Evolutionary conservation across 257 asterid genomes (phyloP).

Genomic region (Jasminum sambac): DNA sequence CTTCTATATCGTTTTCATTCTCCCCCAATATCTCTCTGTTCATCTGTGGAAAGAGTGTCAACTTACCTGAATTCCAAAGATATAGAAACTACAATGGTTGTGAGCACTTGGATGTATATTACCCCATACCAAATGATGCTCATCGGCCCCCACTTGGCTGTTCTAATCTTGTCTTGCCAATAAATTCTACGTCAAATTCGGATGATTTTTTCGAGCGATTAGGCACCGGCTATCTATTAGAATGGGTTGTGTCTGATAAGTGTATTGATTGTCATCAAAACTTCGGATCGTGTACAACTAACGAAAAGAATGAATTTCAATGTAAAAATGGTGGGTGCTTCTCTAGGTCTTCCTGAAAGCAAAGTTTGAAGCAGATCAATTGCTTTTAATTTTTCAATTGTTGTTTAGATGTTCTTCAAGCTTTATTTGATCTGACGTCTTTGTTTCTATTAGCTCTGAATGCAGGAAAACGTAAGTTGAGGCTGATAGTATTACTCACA

Average conservation of each 20-base stretch:
- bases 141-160: neutral
- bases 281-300: neutral
- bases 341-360: neutral
- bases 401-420: too few relatives aligned
- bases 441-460: neutral
- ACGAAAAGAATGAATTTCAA: neutral
- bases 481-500: neutral
- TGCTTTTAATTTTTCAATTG: neutral
- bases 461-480: neutral
- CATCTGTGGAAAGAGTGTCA: slow-evolving; percentile 1
- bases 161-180: neutral
- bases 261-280: neutral
- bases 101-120: neutral
- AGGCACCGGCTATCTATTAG: neutral
- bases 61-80: neutral
- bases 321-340: neutral
- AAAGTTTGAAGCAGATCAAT: neutral
- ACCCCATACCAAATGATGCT: neutral
- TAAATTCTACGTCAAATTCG: neutral
- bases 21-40: slow-evolving; percentile 27
- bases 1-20: slow-evolving; percentile 1
- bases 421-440: neutral
- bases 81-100: neutral
- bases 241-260: neutral
- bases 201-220: neutral